Base-by-base conservation (phyloP, 495 filamentous ascomycete genomes). In the Aspergillus steynii region DNA sequence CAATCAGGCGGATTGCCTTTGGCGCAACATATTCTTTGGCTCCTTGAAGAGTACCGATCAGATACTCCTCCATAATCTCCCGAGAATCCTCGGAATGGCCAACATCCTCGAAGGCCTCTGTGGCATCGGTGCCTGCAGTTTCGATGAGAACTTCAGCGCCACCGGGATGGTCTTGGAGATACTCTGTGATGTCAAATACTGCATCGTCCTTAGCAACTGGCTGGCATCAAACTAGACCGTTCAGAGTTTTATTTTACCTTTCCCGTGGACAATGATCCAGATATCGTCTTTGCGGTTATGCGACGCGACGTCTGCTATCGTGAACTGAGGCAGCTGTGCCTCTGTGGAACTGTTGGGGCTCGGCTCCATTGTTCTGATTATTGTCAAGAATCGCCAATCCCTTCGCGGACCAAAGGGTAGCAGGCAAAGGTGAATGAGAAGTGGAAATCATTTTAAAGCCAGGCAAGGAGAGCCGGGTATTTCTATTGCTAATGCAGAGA, bases 111-210 rank as follows among this genome's bases (percentile, higher is more conserved):
- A 80, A 86, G 3, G 60, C 75, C 5, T 71, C 74, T 2, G 78
- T 85, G 4, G 80, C 83, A 68, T 86, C 83, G 34, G 62, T 71
- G 5, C 84, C 83, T 28, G 81, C 84, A 6, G 75, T 68, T 47
- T 85, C 80, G 5, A 73, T 5, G 1, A 86, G 71, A 8, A 79
- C 67, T 0, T 81, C 79, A 14, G 68, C 68, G 4, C 83, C 84
- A 8, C 84, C 84, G 1, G 84, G 84, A 60, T 86, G 83, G 56
- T 86, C 82, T 53, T 78, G 65, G 0, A 80, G 49, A 60, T 84
- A 85, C 29, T 70, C 62, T 10, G 83, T 75, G 49, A 83, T 71
- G 67, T 86, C 66, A 64, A 81, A 84, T 2, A 85, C 82, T 85
- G 53, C 20, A 20, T 20, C 20, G 20, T 20, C 20, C 20, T 20